Evolutionary conservation across 208 protist genomes (phyloP), one percentile per base, ranked within the genome.

Genomic region (Wallacemonas sp.): DNA sequence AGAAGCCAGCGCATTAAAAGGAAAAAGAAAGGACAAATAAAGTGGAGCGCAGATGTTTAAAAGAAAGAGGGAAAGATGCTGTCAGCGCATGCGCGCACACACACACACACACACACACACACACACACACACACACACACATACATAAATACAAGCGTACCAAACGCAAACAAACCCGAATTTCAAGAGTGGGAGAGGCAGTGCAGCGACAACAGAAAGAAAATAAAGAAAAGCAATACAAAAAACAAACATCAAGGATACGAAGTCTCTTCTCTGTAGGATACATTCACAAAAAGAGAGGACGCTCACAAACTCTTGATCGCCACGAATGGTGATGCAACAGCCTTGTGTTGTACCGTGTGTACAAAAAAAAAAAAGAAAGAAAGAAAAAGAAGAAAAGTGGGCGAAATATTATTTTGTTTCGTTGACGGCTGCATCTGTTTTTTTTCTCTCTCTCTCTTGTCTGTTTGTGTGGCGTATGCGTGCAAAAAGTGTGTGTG

Each of bases 61-160:
- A 57, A 49, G 33, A 67, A 39, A 65, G 16, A 2, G 11, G 23
- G 2, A 71, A 7, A 36, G 12, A 44, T 23, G n/a, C 23, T 45
- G 48, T 41, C 36, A 41, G 20, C 33, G 57, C 1, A 65, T 18
- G 16, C 45, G 33, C 14, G 49, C 39, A 31, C 1, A 38, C 31
- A 52, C 26, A 25, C 8, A 31, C 12, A 36, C 32, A 54, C 20
- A 38, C 7, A 62, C 20, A 22, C 18, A 26, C 1, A 7, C 38
- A 31, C 16, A 45, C 33, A 25, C 42, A 52, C 38, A 70, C n/a
- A 54, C 23, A 64, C 28, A 67, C 23, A 72, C 33, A 77, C 20
- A 70, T 52, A 29, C 14, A 25, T 22, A 41, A 41, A 41, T 14
- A 41, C 46, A 22, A 48, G 25, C 33, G 42, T 18, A 64, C 45